Evolutionary conservation across 768 basidiomycete genomes (phyloP), one percentile per base, ranked within the genome.

Genomic region (Pisolithus microcarpus): DNA sequence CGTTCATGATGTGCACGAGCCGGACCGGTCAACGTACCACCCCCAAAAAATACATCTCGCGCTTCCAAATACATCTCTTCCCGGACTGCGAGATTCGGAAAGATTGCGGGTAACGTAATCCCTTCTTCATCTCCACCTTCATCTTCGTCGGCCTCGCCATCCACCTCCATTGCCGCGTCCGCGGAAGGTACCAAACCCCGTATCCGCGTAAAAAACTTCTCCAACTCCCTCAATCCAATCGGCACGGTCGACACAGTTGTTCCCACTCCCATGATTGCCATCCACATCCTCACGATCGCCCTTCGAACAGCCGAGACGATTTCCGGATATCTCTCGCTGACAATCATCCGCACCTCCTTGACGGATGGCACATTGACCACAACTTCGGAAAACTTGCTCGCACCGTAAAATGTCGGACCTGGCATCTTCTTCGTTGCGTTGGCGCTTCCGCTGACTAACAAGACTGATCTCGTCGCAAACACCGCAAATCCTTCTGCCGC

Each of bases 21-120:
- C 8, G 78, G 65, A 1, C 75, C 55, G 2, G 81, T 84, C 45
- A 76, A 72, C 5, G 72, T 66, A 15, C 81, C 79, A 23, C 82
- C 76, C 36, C 91, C 90, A 56, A 96, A 91, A 70, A 99, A 97
- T 21, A 95, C 80, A 63, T 98, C 96, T 18, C 86, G 77, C 0
- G 90, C 89, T 61, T 93, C 89, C 38, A 91, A 72, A 59, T 85
- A 93, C 28, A 97, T 81, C 48, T 93, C 91, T 65, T 98, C 94
- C 38, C 92, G 82, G 2, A 94, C 62, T 0, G 77, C 68, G 4
- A 85, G 81, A 61, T 91, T 90, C 4, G 85, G 72, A 58, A 91
- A 81, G 42, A 85, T 59, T 13, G 67, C 59, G 10, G 71, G 62
- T 7, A 84, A 62, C 3, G 71, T 61, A n/a, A 54, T 55, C 8